These are phyloP conservation scores for Xeromyces bisporus DNA, from an alignment of 495 filamentous ascomycete genomes.

Conservation along the genomic window DNA sequence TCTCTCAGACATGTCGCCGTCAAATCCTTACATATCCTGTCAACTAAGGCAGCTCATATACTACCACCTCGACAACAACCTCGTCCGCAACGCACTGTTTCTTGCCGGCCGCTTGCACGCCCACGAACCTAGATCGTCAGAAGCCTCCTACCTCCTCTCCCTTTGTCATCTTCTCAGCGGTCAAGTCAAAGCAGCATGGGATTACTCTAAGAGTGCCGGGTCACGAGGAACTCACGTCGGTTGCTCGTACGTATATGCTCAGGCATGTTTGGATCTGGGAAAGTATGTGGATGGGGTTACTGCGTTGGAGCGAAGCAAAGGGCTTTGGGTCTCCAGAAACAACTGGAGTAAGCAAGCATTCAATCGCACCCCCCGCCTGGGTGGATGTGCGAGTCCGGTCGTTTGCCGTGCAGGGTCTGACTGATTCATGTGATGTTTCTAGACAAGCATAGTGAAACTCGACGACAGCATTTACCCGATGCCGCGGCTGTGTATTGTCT, in stretches of 20 bases:
- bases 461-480: constrained; percentile 55
- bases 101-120: constrained; percentile 73
- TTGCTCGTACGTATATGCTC: constrained; percentile 81
- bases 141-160: constrained; percentile 67
- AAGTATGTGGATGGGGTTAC: constrained; percentile 61
- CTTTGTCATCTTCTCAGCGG: constrained; percentile 71
- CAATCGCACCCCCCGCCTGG: too few relatives aligned
- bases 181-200: constrained; percentile 57
- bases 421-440: constrained; percentile 1
- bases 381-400: neutral
- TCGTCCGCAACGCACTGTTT: constrained; percentile 77
- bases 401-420: too few relatives aligned
- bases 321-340: constrained; percentile 52
- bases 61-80: constrained; percentile 85
- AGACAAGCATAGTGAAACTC: constrained; percentile 54
- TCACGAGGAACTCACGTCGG: constrained; percentile 58
- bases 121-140: constrained; percentile 58
- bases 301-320: constrained; percentile 59
- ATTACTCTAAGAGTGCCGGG: constrained; percentile 46
- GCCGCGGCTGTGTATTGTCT: constrained; percentile 64
- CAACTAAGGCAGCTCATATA: constrained; percentile 75
- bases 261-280: constrained; percentile 66
- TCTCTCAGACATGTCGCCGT: constrained; percentile 47
- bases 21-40: constrained; percentile 44
- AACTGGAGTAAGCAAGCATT: constrained; percentile 44